Evolutionary conservation across 176 grass and related monocot genomes (phyloP), one percentile per base, ranked within the genome.

Genomic region (Hsuehochloa calcarea): DNA sequence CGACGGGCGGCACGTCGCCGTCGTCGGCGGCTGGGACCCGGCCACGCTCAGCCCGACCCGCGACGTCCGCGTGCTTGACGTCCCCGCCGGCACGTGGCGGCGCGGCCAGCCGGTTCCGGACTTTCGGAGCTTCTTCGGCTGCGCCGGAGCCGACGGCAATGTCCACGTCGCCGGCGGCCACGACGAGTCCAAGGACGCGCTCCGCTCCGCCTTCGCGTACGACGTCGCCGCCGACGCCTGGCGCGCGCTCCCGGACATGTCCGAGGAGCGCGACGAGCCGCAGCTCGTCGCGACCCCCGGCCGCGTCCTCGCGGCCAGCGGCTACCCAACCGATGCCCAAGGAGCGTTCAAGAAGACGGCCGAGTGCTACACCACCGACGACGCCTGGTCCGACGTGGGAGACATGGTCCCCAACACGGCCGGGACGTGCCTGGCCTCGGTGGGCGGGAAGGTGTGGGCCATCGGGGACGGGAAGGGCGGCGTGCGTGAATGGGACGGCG

Each of bases 261-360:
- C 41, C 34, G 87, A 94, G 77, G 92, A 94, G 84, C 83, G 92
- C 43, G 92, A 94, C 87, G 89, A 94, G 83, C 90, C 86, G 43
- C 87, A 81, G 60, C 80, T 87, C 58, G 80, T 84, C 41, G 50
- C 80, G 22, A 29, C 25, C 2, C 49, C 12, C 15, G 75, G 84
- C 14, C 17, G 67, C 26, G 79, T 89, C 47, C 74, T 87, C 72
- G 89, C 78, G 8, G 87, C 90, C 13, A 85, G 89, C 84, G 92
- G 89, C 8, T 94, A 91, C 89, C n/a, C 81, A 23, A 94, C 89
- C 9, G 80, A 85, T 5, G 80, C 60, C 15, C 89, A 94, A 34
- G 89, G 92, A 20, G 84, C 44, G 22, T 92, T 91, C 80, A 86
- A 46, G 76, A 73, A 50, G 37, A 86, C 65, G 4, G 80, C 87